phyloP scores from a whole-genome alignment of 768 basidiomycete genomes.

The Epithele typhae region DNA sequence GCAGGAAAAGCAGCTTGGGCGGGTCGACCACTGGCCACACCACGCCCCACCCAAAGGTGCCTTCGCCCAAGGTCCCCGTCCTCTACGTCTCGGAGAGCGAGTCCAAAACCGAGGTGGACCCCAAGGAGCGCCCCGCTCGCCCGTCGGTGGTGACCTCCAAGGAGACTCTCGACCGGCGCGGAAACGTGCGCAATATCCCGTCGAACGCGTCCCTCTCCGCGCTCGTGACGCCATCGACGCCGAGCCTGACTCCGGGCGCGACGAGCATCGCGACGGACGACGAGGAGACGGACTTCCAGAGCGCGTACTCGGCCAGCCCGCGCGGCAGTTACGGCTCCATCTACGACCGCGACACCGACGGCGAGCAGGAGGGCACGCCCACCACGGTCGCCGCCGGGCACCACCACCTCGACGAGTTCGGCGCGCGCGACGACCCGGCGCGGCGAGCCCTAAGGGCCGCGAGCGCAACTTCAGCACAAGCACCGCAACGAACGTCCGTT shows the following conservation, averaged over 20 bases:
- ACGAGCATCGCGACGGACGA: constrained; percentile 52
- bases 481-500: constrained; percentile 41
- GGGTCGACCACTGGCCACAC: constrained; percentile 8
- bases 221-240: constrained; percentile 29
- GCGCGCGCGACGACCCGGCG: constrained; percentile 6
- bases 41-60: constrained; percentile 7
- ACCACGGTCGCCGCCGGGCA: constrained; percentile 11
- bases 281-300: constrained; percentile 84
- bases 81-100: constrained; percentile 7
- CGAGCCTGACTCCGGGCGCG: constrained; percentile 25
- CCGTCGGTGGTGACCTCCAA: constrained; percentile 8
- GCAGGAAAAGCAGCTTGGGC: constrained; percentile 11
- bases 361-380: constrained; percentile 21
- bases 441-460: constrained; percentile 29
- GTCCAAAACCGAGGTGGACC: constrained; percentile 10
- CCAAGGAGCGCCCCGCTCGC: constrained; percentile 8
- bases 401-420: constrained; percentile 29
- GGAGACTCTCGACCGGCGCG: constrained; percentile 9
- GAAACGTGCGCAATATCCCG: constrained; percentile 31
- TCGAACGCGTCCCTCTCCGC: constrained; percentile 30
- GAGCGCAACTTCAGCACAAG: constrained; percentile 54
- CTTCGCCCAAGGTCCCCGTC: no score
- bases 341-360: constrained; percentile 8
- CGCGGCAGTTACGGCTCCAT: constrained; percentile 60
- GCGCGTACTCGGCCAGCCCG: constrained; percentile 76